Evolutionary conservation across 176 grass and related monocot species (phyloP).

Genomic region (Eragrostis curvula): DNA sequence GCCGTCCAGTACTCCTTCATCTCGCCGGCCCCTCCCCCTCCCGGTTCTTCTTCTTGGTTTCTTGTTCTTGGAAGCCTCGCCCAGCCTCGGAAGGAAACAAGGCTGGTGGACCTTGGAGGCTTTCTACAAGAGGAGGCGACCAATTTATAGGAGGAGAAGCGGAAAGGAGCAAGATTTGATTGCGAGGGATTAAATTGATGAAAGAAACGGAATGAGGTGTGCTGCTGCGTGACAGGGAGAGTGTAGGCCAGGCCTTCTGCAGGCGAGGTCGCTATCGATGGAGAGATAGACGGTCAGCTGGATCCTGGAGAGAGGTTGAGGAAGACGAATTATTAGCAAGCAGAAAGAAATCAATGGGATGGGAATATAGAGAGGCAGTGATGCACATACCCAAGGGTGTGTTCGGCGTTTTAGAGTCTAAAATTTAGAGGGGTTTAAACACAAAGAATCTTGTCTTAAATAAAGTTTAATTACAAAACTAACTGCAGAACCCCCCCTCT

Average conservation of each 20-base stretch:
- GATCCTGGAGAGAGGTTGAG: not conserved
- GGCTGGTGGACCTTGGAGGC: slow-evolving; percentile 32
- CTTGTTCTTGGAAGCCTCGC: not conserved
- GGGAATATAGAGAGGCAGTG: not conserved
- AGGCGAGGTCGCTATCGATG: slow-evolving; percentile 28
- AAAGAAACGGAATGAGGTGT: not conserved
- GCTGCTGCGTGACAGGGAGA: not conserved
- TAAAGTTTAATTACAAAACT: too few species aligned
- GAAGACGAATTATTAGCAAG: not conserved
- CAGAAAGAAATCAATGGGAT: not conserved
- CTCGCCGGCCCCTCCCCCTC: not conserved
- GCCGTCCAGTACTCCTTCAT: slow-evolving; percentile 90
- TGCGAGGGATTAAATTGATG: not conserved
- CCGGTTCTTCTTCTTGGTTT: not conserved
- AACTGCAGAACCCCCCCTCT: too few species aligned
- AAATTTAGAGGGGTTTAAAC: too few species aligned
- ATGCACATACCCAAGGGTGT: slow-evolving; percentile 17
- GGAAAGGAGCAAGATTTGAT: slow-evolving; percentile 26
- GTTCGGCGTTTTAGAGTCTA: too few species aligned
- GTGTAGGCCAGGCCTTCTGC: slow-evolving; percentile 2
- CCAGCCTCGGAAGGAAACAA: not conserved
- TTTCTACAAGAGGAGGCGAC: slow-evolving; percentile 17
- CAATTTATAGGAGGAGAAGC: slow-evolving; percentile 36
- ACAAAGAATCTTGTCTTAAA: too few species aligned
- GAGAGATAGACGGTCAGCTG: not conserved